A percentile compares a stretch with the other conserved stretches of the same genome.
Evolutionary conservation across 768 basidiomycete species (phyloP).

Genomic region (Psilocybe cubensis): DNA sequence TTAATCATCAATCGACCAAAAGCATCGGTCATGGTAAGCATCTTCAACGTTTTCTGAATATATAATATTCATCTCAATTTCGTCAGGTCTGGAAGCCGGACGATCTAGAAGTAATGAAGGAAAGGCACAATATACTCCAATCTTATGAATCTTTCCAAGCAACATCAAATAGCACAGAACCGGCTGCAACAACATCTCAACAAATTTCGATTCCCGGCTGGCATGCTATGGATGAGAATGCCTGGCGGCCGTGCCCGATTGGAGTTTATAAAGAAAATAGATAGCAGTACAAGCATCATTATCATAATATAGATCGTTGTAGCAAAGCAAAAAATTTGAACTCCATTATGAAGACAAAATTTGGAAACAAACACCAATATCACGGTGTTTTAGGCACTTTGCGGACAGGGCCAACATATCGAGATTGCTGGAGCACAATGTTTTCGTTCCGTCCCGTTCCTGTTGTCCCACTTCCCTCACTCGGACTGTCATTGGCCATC

Average conservation of each 20-base stretch:
- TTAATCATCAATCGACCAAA: constrained; percentile 9
- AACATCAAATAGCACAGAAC: not conserved
- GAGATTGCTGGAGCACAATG: constrained; percentile 25
- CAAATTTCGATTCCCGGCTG: constrained; percentile 47
- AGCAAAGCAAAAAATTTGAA: not conserved
- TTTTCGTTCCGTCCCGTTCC: constrained; percentile 5
- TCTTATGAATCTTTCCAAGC: not conserved
- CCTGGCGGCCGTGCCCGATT: constrained; percentile 73
- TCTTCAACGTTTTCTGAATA: too few relatives aligned
- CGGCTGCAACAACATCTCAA: not conserved
- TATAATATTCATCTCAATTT: not conserved
- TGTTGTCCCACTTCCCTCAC: constrained; percentile 17
- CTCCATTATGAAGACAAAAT: not conserved
- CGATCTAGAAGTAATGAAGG: constrained; percentile 58
- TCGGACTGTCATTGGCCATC: constrained; percentile 21
- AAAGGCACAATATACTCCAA: constrained; percentile 43
- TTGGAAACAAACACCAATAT: not conserved
- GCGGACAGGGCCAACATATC: constrained; percentile 22
- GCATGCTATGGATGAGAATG: constrained; percentile 45
- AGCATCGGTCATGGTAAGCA: not conserved
- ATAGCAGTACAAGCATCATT: not conserved
- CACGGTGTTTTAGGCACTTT: constrained; percentile 23
- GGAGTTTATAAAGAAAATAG: constrained; percentile 44
- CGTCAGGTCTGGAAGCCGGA: constrained; percentile 53
- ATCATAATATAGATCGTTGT: not conserved